Base-by-base conservation (phyloP, 192 early-diverging fungal genomes). In the Gaertneriomyces sp. region DNA sequence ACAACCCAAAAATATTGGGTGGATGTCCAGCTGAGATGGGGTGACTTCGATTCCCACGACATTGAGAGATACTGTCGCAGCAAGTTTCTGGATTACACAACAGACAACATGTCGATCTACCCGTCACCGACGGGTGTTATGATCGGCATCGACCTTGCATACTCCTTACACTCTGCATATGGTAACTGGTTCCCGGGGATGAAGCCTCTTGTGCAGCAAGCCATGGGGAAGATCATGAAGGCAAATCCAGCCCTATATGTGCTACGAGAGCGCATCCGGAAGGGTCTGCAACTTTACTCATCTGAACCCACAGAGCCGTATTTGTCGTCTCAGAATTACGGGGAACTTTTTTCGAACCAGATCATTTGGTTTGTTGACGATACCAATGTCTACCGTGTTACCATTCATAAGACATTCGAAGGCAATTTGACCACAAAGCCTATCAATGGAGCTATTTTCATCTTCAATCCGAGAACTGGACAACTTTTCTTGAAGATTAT, bases 311-410 rank as follows among this genome's bases (percentile, higher is more conserved):
- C 96, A 6, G 96, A 99, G 73, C 95, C 94, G 59, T 98, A 96
- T 70, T 78, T 99, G 63, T 91, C 90, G 62, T 95, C 93, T 46
- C 91, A 92, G 60, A 79, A 80, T 70, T 77, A 98, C 63, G 91
- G 91, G 19, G 96, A 99, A 74, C 79, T 99, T 65, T 99, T 99
- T 81, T 91, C 89, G 61, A 94, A 95, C 73, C 94, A 98, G 78
- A 96, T 94, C 53, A 96, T 96, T 70, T 99, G 96, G 96, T 99
- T 99, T 74, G 91, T 99, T 44, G 96, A 99, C 74, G 96, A 99
- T 71, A 98, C 96, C 49, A 99, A 99, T 61, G 96, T 99, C 4
- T 99, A 99, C 78, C 92, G 96, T 68, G 96, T 99, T 19, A 99
- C 95, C 7, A 96, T 96, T 72, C 96, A 99, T 81, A 96, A 96